Evolutionary conservation across 257 asterid genomes (phyloP), one percentile per base, ranked within the genome.

Genomic region (Penstemon newberryi): DNA sequence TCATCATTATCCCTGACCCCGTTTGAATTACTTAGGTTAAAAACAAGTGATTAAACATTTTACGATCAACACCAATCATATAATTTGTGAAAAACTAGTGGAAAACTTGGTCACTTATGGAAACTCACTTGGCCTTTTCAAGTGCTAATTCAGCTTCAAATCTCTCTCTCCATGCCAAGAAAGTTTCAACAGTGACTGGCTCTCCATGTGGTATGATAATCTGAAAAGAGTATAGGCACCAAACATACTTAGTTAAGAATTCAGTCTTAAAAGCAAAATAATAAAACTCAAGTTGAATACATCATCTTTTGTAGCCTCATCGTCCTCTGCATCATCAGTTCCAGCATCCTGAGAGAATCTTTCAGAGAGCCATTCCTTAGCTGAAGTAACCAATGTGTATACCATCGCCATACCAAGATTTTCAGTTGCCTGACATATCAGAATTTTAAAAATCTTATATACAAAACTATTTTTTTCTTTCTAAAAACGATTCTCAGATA

Each of bases 331-430:
- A 79, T 71, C 81, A 39, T 80, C 95, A 41, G 50, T 70, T 56
- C 66, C 94, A 67, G 38, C 84, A 55, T 87, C 93, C 76, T 87
- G 83, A 71, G 96, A 79, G 83, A 81, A 94, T 66, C 86, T 85
- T 79, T 94, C 99, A 66, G 93, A 83, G 47, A 94, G 91, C 99
- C 98, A 94, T 47, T 94, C 99, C 85, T 91, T 81, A 57, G 99
- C 97, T 67, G 95, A 84, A 71, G 96, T 67, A 64, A 89, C 96
- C 82, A 94, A 81, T 71, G 98, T 91, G 84, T 84, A 94, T 69
- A 94, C 63, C 99, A 94, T 94, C 41, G 99, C 92, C 97, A 91
- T 87, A 60, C 99, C 97, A 72, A 94, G 96, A 79, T 89, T 91
- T 58, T 91, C 96, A 5, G 81, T 73, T 13, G 95, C 97, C 99